Evolutionary conservation across 1,284 basidiomycete genomes (phyloP).

Genomic region (Mycosarcoma maydis): DNA sequence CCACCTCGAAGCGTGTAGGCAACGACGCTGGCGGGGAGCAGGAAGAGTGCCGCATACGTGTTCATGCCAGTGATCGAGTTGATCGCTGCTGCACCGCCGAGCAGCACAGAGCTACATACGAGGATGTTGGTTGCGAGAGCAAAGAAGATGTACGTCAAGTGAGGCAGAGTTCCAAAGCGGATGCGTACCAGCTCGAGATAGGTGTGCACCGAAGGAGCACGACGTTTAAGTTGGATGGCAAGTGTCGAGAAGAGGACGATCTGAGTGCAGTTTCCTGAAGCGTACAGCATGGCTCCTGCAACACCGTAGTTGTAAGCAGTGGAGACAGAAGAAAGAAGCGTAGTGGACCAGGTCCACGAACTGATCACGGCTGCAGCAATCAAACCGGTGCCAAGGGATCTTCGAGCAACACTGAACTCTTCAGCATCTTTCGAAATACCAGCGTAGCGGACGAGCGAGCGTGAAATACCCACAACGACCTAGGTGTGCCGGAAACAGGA

Average conservation of each 20-base stretch:
- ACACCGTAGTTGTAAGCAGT: slow-evolving; percentile 62
- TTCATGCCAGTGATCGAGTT: slow-evolving; percentile 58
- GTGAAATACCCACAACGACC: slow-evolving; percentile 52
- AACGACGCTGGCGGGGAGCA: slow-evolving; percentile 54
- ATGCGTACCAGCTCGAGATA: slow-evolving; percentile 57
- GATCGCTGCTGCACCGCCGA: slow-evolving; percentile 56
- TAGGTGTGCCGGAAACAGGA: background rate
- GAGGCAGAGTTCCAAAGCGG: slow-evolving; percentile 48
- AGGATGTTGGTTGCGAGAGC: slow-evolving; percentile 61
- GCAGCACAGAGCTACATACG: slow-evolving; percentile 52
- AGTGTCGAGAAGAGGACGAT: slow-evolving; percentile 59
- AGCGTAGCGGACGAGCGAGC: slow-evolving; percentile 42
- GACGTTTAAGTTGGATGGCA: slow-evolving; percentile 58
- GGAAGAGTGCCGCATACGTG: slow-evolving; percentile 50
- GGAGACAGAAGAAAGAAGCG: slow-evolving; percentile 51
- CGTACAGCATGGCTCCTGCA: slow-evolving; percentile 58
- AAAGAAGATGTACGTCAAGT: slow-evolving; percentile 59
- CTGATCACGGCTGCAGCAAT: slow-evolving; percentile 58
- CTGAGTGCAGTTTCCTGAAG: slow-evolving; percentile 55
- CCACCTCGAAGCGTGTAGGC: slow-evolving; percentile 58
- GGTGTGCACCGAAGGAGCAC: slow-evolving; percentile 55
- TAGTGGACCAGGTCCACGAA: slow-evolving; percentile 61
- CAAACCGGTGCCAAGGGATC: slow-evolving; percentile 57
- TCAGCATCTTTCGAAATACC: slow-evolving; percentile 47
- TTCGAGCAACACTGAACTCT: slow-evolving; percentile 53